phyloP scores from a whole-genome alignment of 2,329 filamentous ascomycete genomes.

The Leptographium procerum region DNA sequence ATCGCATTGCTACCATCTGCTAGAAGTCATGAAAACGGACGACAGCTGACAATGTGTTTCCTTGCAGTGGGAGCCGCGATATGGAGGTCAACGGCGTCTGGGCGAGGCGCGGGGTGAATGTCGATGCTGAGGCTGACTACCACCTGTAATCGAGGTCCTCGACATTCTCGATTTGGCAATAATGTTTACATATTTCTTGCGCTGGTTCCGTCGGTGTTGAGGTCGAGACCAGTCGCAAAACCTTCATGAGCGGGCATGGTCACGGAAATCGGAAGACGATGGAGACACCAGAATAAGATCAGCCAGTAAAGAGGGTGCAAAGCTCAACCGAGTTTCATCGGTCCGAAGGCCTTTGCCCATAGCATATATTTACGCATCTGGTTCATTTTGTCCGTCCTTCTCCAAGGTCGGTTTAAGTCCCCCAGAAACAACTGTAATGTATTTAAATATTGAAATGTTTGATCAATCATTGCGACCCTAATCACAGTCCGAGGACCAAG shows the following conservation, averaged over 20 bases:
- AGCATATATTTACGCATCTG: too few relatives aligned
- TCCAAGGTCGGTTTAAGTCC: neutral
- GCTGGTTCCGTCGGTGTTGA: too few relatives aligned
- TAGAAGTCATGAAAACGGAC: neutral
- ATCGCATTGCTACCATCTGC: neutral
- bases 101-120: constrained; percentile 1
- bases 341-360: too few relatives aligned
- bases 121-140: neutral
- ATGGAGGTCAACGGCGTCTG: constrained; percentile 9
- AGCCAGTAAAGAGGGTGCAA: too few relatives aligned
- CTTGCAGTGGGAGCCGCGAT: neutral
- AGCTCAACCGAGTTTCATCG: too few relatives aligned
- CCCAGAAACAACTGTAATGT: neutral
- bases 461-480: constrained; percentile 40
- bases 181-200: neutral
- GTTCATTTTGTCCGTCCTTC: too few relatives aligned
- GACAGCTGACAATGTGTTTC: neutral
- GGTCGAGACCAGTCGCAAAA: too few relatives aligned
- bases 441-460: constrained; percentile 24
- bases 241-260: too few relatives aligned
- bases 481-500: constrained; percentile 25
- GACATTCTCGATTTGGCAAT: too few relatives aligned
- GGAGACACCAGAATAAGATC: too few relatives aligned
- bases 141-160: too few relatives aligned
- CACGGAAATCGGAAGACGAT: too few relatives aligned